Evolutionary conservation across 306 rosid species (phyloP), one percentile per base, ranked within the genome.

Genomic region (Cucumis cinereus): DNA sequence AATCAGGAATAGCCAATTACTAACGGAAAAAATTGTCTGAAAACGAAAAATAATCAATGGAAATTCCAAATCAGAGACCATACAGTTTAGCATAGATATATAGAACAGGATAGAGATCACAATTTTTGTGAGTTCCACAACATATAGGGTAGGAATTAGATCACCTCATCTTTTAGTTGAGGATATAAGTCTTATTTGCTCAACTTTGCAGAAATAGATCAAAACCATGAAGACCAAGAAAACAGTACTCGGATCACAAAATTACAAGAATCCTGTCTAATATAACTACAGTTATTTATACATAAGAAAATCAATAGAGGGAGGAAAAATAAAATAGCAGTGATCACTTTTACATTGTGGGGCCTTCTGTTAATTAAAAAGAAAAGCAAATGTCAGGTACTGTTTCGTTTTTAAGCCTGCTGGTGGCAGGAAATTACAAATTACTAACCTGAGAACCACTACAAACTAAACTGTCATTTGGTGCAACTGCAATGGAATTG

Each of bases 371-470:
- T 67, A 67, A 33, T 30, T 45, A 33, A 40, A 62, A 28, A 28
- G 14, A 41, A 13, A 67, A 41, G 56, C 7, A 41, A 69, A 20
- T 19, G 74, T 13, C 74, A 41, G 20, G 74, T 17, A 22, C 13
- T 35, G 26, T 64, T 38, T 11, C 13, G 7, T 14, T 12, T 12
- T 6, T 69, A 7, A 69, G 15, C 17, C 74, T n/a, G 19, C 74
- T 2, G 8, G 56, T 23, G 47, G 47, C 26, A 63, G 45, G 43
- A 62, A 30, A 63, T 81, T 63, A 63, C 10, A 64, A 50, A 71
- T 49, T 81, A 83, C 90, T 75, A 79, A 91, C 98, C 98, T 94
- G 96, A 47, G 98, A 94, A 74, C 98, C 98, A 77, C 98, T 94
- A 76, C 98, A 94, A 69, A 86, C 90, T 82, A 94, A 86, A 81